These are phyloP conservation scores for Tuber aestivum DNA, from an alignment of 495 filamentous ascomycete species.

Conservation along the genomic window DNA sequence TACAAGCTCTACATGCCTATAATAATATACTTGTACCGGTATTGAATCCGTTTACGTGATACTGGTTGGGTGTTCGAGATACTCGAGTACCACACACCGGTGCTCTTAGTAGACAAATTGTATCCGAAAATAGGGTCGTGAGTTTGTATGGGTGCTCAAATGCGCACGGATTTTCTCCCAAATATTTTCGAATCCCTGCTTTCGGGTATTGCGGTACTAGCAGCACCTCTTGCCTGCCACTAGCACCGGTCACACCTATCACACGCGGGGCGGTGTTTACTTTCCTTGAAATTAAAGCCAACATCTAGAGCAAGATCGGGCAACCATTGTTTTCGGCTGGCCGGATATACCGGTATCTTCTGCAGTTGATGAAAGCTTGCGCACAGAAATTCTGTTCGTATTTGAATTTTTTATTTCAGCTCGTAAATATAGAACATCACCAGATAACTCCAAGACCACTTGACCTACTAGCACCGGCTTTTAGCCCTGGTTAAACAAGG, in stretches of 20 bases:
- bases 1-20: neutral
- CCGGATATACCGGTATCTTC: neutral
- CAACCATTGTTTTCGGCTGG: neutral
- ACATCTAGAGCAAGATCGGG: neutral
- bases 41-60: neutral
- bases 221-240: neutral
- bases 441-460: neutral
- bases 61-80: neutral
- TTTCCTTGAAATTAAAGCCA: neutral
- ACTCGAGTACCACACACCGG: neutral
- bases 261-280: neutral
- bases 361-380: neutral
- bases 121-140: neutral
- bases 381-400: neutral
- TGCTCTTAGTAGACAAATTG: neutral
- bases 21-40: neutral
- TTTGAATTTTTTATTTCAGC: neutral
- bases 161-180: neutral
- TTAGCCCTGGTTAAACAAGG: neutral
- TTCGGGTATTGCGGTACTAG: too few relatives aligned
- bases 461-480: neutral
- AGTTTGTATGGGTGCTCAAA: neutral
- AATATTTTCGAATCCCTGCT: neutral
- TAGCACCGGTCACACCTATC: neutral
- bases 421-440: neutral